phyloP scores from a whole-genome alignment of 805 yeast species.

The Wickerhamomyces rabaulensis region DNA sequence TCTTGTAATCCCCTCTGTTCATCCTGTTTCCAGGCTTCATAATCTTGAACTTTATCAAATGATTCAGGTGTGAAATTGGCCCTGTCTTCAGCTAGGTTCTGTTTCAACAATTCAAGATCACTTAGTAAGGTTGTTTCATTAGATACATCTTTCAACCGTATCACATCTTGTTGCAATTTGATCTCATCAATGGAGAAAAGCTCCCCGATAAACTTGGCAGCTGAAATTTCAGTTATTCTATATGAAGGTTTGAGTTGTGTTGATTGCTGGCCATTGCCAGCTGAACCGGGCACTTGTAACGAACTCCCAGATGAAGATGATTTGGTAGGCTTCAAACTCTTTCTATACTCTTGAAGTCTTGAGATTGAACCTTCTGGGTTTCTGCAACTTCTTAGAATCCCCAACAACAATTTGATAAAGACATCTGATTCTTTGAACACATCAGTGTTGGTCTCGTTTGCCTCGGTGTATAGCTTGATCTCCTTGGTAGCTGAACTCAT shows the following conservation, averaged over 20 bases:
- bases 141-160: conserved; percentile 34
- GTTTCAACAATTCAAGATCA: conserved; percentile 22
- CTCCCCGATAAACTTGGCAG: conserved; percentile 39
- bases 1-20: conserved; percentile 29
- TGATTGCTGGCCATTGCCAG: background rate
- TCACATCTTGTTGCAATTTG: conserved; percentile 51
- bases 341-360: conserved; percentile 40
- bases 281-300: background rate
- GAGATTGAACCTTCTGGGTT: conserved; percentile 31
- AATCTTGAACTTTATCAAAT: conserved; percentile 30
- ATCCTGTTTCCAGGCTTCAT: conserved; percentile 36
- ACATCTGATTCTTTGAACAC: conserved; percentile 17
- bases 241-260: conserved; percentile 38
- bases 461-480: conserved; percentile 29
- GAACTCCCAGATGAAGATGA: conserved; percentile 7
- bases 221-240: conserved; percentile 49
- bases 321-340: conserved; percentile 22
- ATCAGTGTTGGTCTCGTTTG: conserved; percentile 12
- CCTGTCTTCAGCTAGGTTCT: conserved; percentile 19
- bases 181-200: conserved; percentile 45
- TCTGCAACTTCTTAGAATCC: conserved; percentile 14
- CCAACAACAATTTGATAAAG: conserved; percentile 13
- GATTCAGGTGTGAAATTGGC: conserved; percentile 28
- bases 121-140: conserved; percentile 29
- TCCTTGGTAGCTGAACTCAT: conserved; percentile 51